These are phyloP conservation scores for Batrachochytrium dendrobatidis DNA, from an alignment of 371 early-diverging fungal genomes.

Conservation along the genomic window DNA sequence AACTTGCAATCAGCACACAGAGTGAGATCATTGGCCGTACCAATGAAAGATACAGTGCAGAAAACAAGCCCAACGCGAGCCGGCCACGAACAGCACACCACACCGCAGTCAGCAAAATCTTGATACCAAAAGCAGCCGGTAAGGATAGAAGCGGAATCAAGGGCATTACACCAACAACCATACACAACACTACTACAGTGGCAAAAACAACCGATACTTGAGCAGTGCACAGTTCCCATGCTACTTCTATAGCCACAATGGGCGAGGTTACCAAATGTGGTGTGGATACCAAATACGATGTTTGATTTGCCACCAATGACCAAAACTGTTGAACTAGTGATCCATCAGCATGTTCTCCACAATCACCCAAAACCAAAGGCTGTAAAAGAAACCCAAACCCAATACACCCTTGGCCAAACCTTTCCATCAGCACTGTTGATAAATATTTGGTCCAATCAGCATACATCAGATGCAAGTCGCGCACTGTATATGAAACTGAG, in stretches of 20 bases:
- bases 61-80: not conserved
- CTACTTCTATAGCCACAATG: not conserved
- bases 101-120: not conserved
- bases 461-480: not conserved
- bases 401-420: not conserved
- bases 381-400: not conserved
- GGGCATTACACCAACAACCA: not conserved
- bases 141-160: not conserved
- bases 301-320: not conserved
- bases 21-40: not conserved
- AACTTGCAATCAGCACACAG: not conserved
- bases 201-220: not conserved
- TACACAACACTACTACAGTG: not conserved
- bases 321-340: not conserved
- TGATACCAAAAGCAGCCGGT: not conserved
- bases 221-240: not conserved
- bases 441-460: slow-evolving; percentile 4
- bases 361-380: not conserved
- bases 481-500: too few relatives aligned
- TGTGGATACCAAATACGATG: not conserved
- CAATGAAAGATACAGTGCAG: not conserved
- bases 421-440: slow-evolving; percentile 1
- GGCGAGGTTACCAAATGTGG: not conserved
- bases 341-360: not conserved
- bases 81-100: not conserved